Conservation (phyloP, 176 grass and related monocot species). For the Rhipidocladum racemiflorum region DNA sequence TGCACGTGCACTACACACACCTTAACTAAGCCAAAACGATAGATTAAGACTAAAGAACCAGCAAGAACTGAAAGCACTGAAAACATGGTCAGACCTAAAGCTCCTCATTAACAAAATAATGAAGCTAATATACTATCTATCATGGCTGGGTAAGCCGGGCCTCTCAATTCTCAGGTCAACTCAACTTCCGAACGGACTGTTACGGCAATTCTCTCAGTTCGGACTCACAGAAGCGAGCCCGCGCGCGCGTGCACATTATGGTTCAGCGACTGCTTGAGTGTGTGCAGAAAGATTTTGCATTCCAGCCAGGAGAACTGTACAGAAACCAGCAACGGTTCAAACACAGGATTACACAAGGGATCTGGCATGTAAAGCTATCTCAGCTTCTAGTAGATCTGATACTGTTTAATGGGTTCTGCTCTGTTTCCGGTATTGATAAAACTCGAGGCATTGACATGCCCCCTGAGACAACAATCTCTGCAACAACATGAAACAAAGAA, state of each 20-base stretch:
- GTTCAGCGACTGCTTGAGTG: neutral
- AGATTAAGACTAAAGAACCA: neutral
- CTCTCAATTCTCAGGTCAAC: neutral
- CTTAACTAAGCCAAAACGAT: neutral
- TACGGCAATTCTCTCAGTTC: neutral
- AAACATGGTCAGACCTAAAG: neutral
- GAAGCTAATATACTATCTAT: neutral
- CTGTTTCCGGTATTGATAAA: constrained; percentile 41
- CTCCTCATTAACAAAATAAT: neutral
- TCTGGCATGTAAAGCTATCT: constrained; percentile 18
- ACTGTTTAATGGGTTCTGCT: constrained; percentile 38
- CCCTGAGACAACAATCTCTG: constrained; percentile 65
- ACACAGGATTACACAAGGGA: neutral
- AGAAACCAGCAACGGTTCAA: neutral
- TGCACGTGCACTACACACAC: neutral
- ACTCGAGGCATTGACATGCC: constrained; percentile 67
- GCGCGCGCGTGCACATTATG: neutral
- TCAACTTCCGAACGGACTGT: neutral
- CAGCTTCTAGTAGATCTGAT: constrained; percentile 47
- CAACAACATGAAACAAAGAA: constrained; percentile 8
- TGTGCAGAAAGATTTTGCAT: neutral
- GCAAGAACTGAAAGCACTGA: neutral
- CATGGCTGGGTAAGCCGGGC: neutral
- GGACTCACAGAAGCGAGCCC: neutral
- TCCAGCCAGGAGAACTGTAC: constrained; percentile 18